Percentiles rank a stretch among this genome's conserved stretches.
These are phyloP conservation scores for Fagopyrum homotropicum DNA, from an alignment of 148 eudicot species.

Conservation along the genomic window DNA sequence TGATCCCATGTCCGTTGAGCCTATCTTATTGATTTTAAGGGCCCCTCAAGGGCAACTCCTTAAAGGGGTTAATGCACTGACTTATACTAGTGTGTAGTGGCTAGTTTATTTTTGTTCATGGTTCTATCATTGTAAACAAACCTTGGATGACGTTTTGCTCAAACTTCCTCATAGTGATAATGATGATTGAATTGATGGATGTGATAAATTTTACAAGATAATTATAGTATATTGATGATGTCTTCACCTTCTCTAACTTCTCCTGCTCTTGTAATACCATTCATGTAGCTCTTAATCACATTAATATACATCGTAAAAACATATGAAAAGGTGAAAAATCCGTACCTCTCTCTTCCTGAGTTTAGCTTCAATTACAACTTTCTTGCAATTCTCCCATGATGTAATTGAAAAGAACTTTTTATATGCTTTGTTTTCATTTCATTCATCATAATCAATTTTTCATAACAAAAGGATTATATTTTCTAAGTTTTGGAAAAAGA, in stretches of 20 bases:
- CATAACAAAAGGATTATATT: background rate
- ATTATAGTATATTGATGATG: background rate
- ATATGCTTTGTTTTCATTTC: constrained; percentile 20
- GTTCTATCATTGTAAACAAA: no score
- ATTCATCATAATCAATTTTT: background rate
- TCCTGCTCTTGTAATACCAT: background rate
- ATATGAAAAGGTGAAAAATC: no score
- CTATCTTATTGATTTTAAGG: no score
- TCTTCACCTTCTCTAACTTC: constrained; percentile 25
- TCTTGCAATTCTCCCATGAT: constrained; percentile 40
- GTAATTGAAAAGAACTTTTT: constrained; percentile 25
- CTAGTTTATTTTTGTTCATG: no score
- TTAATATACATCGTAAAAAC: background rate
- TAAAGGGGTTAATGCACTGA: no score
- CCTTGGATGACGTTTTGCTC: no score
- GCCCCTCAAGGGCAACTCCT: no score
- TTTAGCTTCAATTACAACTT: constrained; percentile 31
- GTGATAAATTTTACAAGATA: no score
- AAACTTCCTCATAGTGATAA: no score
- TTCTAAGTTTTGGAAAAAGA: background rate
- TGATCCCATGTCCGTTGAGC: no score
- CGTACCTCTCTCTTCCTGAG: constrained; percentile 29
- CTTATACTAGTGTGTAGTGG: no score
- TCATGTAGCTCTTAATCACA: background rate
- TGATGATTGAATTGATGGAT: no score